Base-by-base conservation (phyloP, 179 eudicot genomes). In the Silene vulgaris region DNA sequence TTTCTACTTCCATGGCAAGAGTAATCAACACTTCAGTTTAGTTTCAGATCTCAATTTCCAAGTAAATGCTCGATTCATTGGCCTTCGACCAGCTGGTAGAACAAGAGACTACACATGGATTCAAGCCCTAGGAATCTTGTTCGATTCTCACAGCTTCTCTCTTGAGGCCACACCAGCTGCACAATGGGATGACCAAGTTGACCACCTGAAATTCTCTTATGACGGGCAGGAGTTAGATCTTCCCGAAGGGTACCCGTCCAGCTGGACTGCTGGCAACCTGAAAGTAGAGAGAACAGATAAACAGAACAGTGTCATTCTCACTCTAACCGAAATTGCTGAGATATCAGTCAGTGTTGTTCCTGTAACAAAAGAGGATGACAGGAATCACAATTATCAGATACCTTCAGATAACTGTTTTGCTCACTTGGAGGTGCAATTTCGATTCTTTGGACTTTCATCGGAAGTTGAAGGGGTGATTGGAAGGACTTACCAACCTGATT, bases 1-100 rank as follows among this genome's bases (percentile, higher is more conserved):
- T n/a, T 91, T 91, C 86, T 89, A 91, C 78, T 91, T 89, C 86
- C 97, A 91, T n/a, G 97, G 97, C 35, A 83, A 81, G 80, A 87
- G 78, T 50, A 81, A 87, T 11, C 79, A 88, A 70, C 83, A 90
- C 74, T 89, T 87, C 81, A 80, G 83, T 80, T 79, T 91, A 40
- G 89, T 90, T 65, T 91, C 95, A 1, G 95, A 90, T 65, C 68
- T 40, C 71, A 80, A 85, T 72, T 84, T 91, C 74, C 91, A 90
- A 75, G 84, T 90, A 80, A 90, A 88, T 52, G 95, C 88, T 4
- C 88, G 77, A 28, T 90, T 90, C 88, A 87, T 90, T 6, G 95
- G 97, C 48, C 77, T 81, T 4, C 78, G 91, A 71, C 92, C 94
- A 9, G 77, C 79, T 1, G 88, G 89, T 5, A 61, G 92, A 75